A percentile compares a stretch with the other conserved stretches of the same genome.
Conservation (phyloP, 306 rosid genomes). For the Lagenaria siceraria region DNA sequence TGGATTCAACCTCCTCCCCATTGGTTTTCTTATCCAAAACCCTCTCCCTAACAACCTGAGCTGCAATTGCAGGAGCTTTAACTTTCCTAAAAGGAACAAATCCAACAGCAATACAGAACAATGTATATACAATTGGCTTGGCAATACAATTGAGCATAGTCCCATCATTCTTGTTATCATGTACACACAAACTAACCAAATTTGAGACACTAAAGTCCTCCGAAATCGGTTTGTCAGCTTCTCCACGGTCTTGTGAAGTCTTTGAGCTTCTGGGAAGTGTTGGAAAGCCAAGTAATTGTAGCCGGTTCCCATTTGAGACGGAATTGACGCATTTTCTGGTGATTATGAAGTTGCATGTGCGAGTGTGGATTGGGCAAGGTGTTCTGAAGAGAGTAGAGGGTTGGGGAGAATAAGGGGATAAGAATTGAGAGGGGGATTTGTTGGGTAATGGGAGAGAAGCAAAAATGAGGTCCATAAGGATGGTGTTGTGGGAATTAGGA, state of each 20-base stretch:
- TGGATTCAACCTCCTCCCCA: constrained; percentile 16
- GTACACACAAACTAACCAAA: neutral
- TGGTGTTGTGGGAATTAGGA: neutral
- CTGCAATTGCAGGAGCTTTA: constrained; percentile 34
- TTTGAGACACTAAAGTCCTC: neutral
- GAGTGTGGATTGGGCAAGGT: constrained; percentile 16
- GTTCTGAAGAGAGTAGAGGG: constrained; percentile 5
- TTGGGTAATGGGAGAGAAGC: constrained; percentile 12
- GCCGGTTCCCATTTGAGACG: constrained; percentile 10
- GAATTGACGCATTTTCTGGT: constrained; percentile 1
- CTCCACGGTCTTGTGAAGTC: neutral
- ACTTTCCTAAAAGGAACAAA: constrained; percentile 29
- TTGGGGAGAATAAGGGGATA: neutral
- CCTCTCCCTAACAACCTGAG: constrained; percentile 15
- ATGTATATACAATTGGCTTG: constrained; percentile 22
- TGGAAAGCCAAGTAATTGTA: constrained; percentile 14
- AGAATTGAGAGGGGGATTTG: constrained; percentile 12
- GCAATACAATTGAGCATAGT: constrained; percentile 16
- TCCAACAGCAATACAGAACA: constrained; percentile 51
- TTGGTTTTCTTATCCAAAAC: constrained; percentile 7
- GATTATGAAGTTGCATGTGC: constrained; percentile 11
- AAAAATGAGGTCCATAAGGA: constrained; percentile 31
- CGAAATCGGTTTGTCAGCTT: neutral
- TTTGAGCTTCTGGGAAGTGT: constrained; percentile 11
- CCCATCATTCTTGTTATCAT: constrained; percentile 4